Base-by-base conservation (phyloP, 768 basidiomycete species). In the Lentinula sp. region DNA sequence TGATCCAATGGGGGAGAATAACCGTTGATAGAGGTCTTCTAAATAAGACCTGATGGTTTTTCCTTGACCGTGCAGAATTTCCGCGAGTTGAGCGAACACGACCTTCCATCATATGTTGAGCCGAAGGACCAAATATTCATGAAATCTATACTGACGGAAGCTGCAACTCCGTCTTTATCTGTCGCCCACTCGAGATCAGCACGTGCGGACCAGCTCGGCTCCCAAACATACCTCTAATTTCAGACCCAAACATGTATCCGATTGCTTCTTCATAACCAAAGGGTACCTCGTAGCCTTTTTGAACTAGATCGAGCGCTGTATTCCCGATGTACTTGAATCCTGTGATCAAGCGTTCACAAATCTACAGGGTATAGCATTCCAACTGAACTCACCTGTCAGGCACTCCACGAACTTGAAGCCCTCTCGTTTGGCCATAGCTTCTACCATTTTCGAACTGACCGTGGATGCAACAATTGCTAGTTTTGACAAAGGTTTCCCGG, bases 221-320 rank as follows among this genome's bases (percentile, higher is more conserved):
- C n/a, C 15, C 11, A 39, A n/a, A 5, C 4, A 6, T 43, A 56
- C 55, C 55, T 56, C 89, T 79, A 65, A 95, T 83, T 31, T 85
- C 76, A 13, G 82, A 76, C 31, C 91, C 90, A 70, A 93, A 86
- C 91, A 94, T 94, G 69, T 84, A 95, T 3, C 93, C 93, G 59
- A 95, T 94, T 1, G 94, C 93, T 73, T 95, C 93, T 68, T 95
- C 93, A 67, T 95, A 95, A 9, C 87, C 91, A 67, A 95, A 94
- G 0, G 82, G 84, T 9, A 88, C 86, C 45, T 87, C 81, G 66
- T 82, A 91, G 1, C 91, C 93, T 42, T 84, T 73, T 46, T 74
- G 69, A 13, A 81, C 85, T 15, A 94, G 80, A 54, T 78, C 74
- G 39, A 92, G 73, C 3, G 88, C 90, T 8, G 85, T 87, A 68